Percentiles rank a stretch among this genome's conserved stretches.
These are phyloP conservation scores for Athelia psychrophila DNA, from an alignment of 1,284 basidiomycete species.

Conservation along the genomic window DNA sequence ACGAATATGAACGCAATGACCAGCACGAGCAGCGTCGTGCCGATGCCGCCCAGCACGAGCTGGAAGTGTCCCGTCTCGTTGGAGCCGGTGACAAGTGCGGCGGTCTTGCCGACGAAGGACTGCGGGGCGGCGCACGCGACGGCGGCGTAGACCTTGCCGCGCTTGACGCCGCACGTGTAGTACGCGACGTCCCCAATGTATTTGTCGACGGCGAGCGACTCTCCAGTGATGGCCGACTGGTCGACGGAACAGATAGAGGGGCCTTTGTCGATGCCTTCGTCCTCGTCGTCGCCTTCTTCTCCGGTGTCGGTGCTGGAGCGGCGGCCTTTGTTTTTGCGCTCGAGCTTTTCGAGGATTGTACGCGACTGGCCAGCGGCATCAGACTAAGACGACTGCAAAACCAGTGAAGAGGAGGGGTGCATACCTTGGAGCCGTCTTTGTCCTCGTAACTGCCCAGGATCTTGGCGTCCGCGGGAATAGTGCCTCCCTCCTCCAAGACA, in stretches of 20 bases:
- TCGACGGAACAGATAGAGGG: constrained; percentile 47
- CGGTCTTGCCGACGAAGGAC: constrained; percentile 44
- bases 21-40: constrained; percentile 43
- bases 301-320: constrained; percentile 6
- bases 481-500: constrained; percentile 43
- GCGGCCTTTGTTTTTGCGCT: constrained; percentile 6
- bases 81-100: constrained; percentile 37
- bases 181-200: constrained; percentile 45
- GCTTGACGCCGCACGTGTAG: constrained; percentile 42
- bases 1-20: constrained; percentile 46
- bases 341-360: constrained; percentile 7
- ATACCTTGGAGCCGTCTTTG: constrained; percentile 33
- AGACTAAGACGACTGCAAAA: not conserved
- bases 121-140: constrained; percentile 44
- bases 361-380: not conserved
- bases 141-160: constrained; percentile 45
- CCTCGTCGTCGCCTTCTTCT: constrained; percentile 30
- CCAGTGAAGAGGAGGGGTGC: not conserved
- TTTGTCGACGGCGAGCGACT: constrained; percentile 54
- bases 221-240: constrained; percentile 49
- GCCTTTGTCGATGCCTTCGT: constrained; percentile 40
- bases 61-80: constrained; percentile 48
- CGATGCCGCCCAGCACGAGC: constrained; percentile 46
- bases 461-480: constrained; percentile 49
- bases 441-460: constrained; percentile 43